Percentiles rank a stretch among this genome's conserved stretches.
Evolutionary conservation across 495 filamentous ascomycete species (phyloP).

Genomic region (Filosporella fistucella): DNA sequence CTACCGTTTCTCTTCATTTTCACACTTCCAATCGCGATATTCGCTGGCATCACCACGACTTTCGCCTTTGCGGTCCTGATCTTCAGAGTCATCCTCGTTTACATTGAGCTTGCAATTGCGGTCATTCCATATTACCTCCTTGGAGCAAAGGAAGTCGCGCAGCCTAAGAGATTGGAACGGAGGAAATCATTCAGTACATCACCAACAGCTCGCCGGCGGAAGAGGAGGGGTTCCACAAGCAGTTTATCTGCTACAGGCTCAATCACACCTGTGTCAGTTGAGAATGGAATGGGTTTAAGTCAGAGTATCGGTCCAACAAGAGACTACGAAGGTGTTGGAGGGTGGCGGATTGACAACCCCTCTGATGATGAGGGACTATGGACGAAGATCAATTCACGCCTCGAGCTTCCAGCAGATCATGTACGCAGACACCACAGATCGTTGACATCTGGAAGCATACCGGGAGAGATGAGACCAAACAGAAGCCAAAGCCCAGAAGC

Average conservation of each 20-base stretch:
- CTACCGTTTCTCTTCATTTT: constrained; percentile 58
- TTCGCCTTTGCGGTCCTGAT: constrained; percentile 62
- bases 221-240: constrained; percentile 27
- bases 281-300: constrained; percentile 28
- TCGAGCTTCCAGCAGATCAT: constrained; percentile 54
- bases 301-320: constrained; percentile 45
- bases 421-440: constrained; percentile 19
- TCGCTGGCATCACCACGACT: constrained; percentile 64
- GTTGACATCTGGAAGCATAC: constrained; percentile 17
- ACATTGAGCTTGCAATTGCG: constrained; percentile 60
- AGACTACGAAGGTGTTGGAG: constrained; percentile 85
- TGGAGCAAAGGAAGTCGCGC: constrained; percentile 24
- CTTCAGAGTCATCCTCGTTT: constrained; percentile 61
- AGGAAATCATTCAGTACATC: constrained; percentile 3
- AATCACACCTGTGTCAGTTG: constrained; percentile 29
- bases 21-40: constrained; percentile 63
- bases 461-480: constrained; percentile 1
- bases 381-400: constrained; percentile 68
- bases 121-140: constrained; percentile 55
- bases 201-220: constrained; percentile 31
- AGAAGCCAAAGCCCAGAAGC: constrained; percentile 18
- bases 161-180: constrained; percentile 1
- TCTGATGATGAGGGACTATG: constrained; percentile 54
- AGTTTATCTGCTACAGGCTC: constrained; percentile 31
- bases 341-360: constrained; percentile 60